Percentiles rank a stretch among this genome's conserved stretches.
These are phyloP conservation scores for Elongisporangium undulatum DNA, from an alignment of 352 stramenopile species.

Conservation along the genomic window DNA sequence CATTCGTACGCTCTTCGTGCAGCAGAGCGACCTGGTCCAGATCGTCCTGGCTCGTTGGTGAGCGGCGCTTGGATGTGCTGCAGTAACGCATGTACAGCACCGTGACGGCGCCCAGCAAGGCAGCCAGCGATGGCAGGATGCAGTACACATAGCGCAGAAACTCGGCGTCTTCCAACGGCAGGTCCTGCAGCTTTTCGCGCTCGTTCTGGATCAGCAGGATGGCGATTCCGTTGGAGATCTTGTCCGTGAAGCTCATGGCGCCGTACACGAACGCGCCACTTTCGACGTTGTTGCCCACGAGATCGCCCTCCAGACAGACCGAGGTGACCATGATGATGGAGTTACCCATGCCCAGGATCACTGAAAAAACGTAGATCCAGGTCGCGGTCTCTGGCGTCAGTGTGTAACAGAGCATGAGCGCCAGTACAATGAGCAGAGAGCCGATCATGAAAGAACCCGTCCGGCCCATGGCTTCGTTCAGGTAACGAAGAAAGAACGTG, in stretches of 20 bases:
- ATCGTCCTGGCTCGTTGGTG: not conserved
- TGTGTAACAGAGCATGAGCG: constrained; percentile 50
- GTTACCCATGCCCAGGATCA: constrained; percentile 78
- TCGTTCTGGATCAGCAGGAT: constrained; percentile 83
- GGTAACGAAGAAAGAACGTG: constrained; percentile 69
- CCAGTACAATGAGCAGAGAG: constrained; percentile 40
- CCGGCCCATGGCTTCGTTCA: constrained; percentile 70
- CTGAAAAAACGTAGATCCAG: constrained; percentile 70
- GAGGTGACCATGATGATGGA: constrained; percentile 88
- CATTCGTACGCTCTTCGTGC: not conserved
- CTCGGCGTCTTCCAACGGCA: constrained; percentile 51
- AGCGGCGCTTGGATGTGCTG: constrained; percentile 28
- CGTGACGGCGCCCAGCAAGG: constrained; percentile 47
- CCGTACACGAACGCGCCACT: constrained; percentile 85
- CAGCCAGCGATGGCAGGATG: constrained; percentile 55
- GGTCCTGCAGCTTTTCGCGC: constrained; percentile 57
- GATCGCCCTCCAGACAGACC: constrained; percentile 75
- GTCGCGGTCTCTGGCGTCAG: constrained; percentile 51
- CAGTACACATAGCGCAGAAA: constrained; percentile 78
- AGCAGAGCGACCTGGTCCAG: not conserved
- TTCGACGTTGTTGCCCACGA: constrained; percentile 79
- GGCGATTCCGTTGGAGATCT: constrained; percentile 80
- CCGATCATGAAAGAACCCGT: constrained; percentile 66
- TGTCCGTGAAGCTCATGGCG: constrained; percentile 86
- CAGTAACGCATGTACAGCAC: constrained; percentile 77